Base-by-base conservation (phyloP, 202 grass and related monocot species). In the Setaria viridis region DNA sequence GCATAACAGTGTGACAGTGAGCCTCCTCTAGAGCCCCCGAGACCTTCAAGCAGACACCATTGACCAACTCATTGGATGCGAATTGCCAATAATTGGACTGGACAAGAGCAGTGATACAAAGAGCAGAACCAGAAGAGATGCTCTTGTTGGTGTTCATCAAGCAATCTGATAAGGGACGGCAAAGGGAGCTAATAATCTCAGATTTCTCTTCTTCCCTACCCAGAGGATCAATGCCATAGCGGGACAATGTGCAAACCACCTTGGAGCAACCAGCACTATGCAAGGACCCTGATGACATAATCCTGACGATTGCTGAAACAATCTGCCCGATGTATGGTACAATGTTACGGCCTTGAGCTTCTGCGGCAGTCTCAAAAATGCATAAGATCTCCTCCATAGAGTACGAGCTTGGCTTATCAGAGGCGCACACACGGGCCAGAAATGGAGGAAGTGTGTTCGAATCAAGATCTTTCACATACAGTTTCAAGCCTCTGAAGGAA, bases 31-130 rank as follows among this genome's bases (percentile, higher is more conserved):
- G 55, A 64, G 89, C 89, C 17, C 87, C 89, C 0, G 76, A 88
- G 19, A 94, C 87, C 87, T 97, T 97, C 74, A 88, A 63, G 77
- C 94, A 97, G 11, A 92, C 77, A 65, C 85, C 80, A 83, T 92
- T 88, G 34, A 92, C 72, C 89, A 97, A 79, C 56, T 94, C 87
- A 11, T 58, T 70, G 70, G 83, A 84, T 47, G 85, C 82, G 59
- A 88, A 97, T 35, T 82, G 81, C 91, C 94, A 97, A 35, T 88
- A 87, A 60, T 76, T 85, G 50, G 87, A 88, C 55, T 92, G 87
- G 58, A 94, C 86, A 80, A 97, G 91, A 45, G 82, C 76, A 62
- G 68, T 62, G 34, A 89, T 59, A 29, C 89, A 97, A 76, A 90
- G 82, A 79, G 94, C 89, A 32, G 82, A 89, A 67, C 88, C 62